Percentiles rank a stretch among this genome's conserved stretches.
Conservation (phyloP, 495 filamentous ascomycete species). For the Penicillium simplicissimum region DNA sequence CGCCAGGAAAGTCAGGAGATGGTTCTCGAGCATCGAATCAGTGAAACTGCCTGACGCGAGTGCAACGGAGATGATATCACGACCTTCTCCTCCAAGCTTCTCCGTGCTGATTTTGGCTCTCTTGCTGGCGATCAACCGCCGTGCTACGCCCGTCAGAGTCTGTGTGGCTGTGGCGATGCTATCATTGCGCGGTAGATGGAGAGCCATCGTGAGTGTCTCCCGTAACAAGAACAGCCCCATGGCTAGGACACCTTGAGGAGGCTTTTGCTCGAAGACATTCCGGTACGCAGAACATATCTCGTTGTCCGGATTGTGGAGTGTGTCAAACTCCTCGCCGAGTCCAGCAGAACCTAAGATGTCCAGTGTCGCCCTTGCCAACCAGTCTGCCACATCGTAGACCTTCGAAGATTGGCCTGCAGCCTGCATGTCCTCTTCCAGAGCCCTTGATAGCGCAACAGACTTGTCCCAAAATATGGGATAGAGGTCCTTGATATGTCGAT, state of each 20-base stretch:
- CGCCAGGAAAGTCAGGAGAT: constrained; percentile 78
- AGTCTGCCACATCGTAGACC: constrained; percentile 19
- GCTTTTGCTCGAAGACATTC: constrained; percentile 6
- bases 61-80: constrained; percentile 66
- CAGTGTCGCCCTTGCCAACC: constrained; percentile 59
- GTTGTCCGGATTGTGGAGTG: constrained; percentile 58
- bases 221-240: background rate
- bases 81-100: constrained; percentile 30
- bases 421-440: background rate
- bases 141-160: constrained; percentile 3
- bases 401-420: constrained; percentile 24
- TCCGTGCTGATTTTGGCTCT: background rate
- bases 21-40: constrained; percentile 67
- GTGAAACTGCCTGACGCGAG: constrained; percentile 63
- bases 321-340: constrained; percentile 69
- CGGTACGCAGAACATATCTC: constrained; percentile 44
- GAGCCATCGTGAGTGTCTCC: background rate
- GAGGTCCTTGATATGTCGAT: constrained; percentile 69
- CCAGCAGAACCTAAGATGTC: constrained; percentile 78
- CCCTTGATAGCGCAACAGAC: constrained; percentile 3
- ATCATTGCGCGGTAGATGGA: constrained; percentile 5
- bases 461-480: constrained; percentile 73
- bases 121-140: constrained; percentile 1
- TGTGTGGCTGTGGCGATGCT: background rate
- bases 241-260: background rate